Conservation (phyloP, 2,329 filamentous ascomycete genomes). For the Davidsoniella eucalypti region DNA sequence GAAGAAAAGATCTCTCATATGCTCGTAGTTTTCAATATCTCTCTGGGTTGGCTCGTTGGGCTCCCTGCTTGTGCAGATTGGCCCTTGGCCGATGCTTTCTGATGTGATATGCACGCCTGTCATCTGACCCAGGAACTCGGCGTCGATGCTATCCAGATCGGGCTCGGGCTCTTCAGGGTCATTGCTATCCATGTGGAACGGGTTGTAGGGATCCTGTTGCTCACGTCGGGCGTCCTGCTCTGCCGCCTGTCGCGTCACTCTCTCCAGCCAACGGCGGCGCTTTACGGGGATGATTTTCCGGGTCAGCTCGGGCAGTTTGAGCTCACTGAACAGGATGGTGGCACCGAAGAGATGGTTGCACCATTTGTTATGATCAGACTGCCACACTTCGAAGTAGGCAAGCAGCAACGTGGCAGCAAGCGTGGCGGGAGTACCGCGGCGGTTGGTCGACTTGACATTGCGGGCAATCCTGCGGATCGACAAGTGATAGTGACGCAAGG, state of each 20-base stretch:
- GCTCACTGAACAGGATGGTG: slow-evolving; percentile 64
- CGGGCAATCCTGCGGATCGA: slow-evolving; percentile 63
- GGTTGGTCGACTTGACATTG: slow-evolving; percentile 51
- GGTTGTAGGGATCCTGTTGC: slow-evolving; percentile 17
- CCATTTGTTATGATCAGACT: slow-evolving; percentile 90
- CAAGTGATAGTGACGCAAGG: slow-evolving; percentile 82
- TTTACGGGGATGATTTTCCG: slow-evolving; percentile 51
- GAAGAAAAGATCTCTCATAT: slow-evolving; percentile 78
- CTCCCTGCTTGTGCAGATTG: slow-evolving; percentile 22
- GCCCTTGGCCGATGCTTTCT: slow-evolving; percentile 22
- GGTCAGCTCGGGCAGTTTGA: slow-evolving; percentile 60
- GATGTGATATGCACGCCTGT: slow-evolving; percentile 24
- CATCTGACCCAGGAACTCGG: slow-evolving; percentile 25
- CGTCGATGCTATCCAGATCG: slow-evolving; percentile 26
- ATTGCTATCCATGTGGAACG: slow-evolving; percentile 16
- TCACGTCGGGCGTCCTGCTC: slow-evolving; percentile 3
- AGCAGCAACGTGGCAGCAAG: slow-evolving; percentile 77
- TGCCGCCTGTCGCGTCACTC: slow-evolving; percentile 20
- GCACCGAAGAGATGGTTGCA: slow-evolving; percentile 74
- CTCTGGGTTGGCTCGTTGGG: slow-evolving; percentile 29
- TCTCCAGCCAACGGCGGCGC: slow-evolving; percentile 24
- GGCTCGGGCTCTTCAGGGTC: slow-evolving; percentile 14
- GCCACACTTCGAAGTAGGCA: slow-evolving; percentile 87
- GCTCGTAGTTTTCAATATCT: slow-evolving; percentile 67
- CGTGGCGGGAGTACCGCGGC: slow-evolving; percentile 60